Conservation (phyloP, 2,329 filamentous ascomycete species). For the Coniochaeta sp. region DNA sequence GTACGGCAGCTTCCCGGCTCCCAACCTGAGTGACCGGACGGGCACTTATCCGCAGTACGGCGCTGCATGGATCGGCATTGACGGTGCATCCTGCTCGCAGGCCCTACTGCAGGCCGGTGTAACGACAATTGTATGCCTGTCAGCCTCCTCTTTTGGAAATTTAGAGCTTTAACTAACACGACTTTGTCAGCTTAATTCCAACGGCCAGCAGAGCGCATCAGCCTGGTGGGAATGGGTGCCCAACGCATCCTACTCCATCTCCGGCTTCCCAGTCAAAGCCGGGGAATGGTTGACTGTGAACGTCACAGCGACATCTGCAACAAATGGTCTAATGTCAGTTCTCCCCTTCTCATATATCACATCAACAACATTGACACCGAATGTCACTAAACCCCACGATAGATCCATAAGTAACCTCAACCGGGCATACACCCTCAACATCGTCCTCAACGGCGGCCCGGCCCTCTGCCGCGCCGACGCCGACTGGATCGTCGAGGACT, state of each 20-base stretch:
- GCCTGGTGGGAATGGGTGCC: constrained; percentile 25
- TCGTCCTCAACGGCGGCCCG: constrained; percentile 14
- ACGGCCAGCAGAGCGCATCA: constrained; percentile 15
- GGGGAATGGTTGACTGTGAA: constrained; percentile 20
- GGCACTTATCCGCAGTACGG: constrained; percentile 15
- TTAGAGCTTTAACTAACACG: not conserved
- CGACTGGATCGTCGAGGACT: constrained; percentile 25
- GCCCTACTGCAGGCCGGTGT: constrained; percentile 21
- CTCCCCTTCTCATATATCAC: not conserved
- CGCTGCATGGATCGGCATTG: constrained; percentile 22
- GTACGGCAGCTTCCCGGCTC: constrained; percentile 18
- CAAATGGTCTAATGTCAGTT: constrained; percentile 13
- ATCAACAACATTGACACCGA: not conserved
- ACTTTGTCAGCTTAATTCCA: constrained; percentile 13
- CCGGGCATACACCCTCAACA: constrained; percentile 8
- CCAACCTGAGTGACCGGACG: constrained; percentile 14
- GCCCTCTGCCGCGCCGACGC: constrained; percentile 18
- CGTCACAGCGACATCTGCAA: constrained; percentile 12
- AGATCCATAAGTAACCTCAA: constrained; percentile 14
- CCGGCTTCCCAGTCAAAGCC: constrained; percentile 16
- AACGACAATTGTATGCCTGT: constrained; percentile 15
- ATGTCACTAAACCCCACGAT: not conserved
- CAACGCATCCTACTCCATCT: constrained; percentile 18
- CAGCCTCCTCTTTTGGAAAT: not conserved
- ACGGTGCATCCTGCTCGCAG: constrained; percentile 18